phyloP scores from a whole-genome alignment of 73 alveolate genomes.

The Paraurostyla sp. region DNA sequence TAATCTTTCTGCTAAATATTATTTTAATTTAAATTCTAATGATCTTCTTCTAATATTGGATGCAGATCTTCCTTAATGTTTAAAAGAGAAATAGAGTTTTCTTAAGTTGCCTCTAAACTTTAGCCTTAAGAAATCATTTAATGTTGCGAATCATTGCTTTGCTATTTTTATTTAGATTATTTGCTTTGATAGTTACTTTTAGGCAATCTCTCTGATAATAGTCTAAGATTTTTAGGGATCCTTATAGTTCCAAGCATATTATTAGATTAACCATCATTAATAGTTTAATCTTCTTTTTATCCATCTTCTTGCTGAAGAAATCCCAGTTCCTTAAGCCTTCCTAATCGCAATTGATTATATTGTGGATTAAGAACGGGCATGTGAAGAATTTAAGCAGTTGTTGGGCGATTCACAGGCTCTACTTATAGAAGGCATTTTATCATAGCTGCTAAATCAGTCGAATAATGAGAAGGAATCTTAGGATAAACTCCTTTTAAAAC shows the following conservation, averaged over 20 bases:
- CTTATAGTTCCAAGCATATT: conserved; percentile 74
- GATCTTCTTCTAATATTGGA: too few species aligned
- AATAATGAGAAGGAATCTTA: conserved; percentile 71
- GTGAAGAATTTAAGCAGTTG: neutral
- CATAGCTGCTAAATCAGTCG: conserved; percentile 74
- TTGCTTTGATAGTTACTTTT: conserved; percentile 66
- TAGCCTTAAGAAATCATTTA: neutral
- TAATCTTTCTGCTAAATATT: too few species aligned
- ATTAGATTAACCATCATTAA: too few species aligned
- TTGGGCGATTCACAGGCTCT: conserved; percentile 40
- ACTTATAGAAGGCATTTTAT: conserved; percentile 45
- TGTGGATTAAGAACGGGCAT: neutral
- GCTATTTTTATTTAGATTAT: neutral
- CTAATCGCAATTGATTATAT: neutral
- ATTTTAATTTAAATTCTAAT: too few species aligned
- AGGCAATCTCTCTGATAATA: conserved; percentile 73
- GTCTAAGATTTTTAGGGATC: conserved; percentile 64
- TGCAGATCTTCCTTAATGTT: too few species aligned
- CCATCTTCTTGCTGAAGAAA: neutral
- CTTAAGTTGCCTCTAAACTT: neutral
- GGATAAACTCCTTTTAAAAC: conserved; percentile 86
- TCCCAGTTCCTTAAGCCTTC: neutral
- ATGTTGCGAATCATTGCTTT: neutral
- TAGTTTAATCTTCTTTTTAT: neutral
- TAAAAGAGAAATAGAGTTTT: too few species aligned